These are phyloP conservation scores for Candida freyschussii DNA, from an alignment of 1,139 yeast species.

Conservation along the genomic window DNA sequence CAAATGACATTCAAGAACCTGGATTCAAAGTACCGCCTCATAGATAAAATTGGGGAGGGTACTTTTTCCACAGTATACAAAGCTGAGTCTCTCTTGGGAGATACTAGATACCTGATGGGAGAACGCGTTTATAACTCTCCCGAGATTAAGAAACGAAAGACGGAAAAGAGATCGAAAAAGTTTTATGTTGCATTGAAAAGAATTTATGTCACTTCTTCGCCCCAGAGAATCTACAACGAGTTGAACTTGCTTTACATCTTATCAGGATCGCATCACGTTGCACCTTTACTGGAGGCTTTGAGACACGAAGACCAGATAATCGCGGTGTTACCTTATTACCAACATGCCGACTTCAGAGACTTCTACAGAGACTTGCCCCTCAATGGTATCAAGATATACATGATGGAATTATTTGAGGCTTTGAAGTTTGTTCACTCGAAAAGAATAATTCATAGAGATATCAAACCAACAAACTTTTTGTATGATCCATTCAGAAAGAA, in stretches of 20 bases:
- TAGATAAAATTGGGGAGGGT: slow-evolving; percentile 73
- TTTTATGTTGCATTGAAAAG: slow-evolving; percentile 86
- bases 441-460: slow-evolving; percentile 69
- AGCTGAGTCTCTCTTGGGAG: slow-evolving; percentile 51
- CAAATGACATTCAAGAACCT: slow-evolving; percentile 62
- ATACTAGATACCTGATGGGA: slow-evolving; percentile 80
- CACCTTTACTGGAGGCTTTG: slow-evolving; percentile 84
- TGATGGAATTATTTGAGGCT: slow-evolving; percentile 65
- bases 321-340: slow-evolving; percentile 87
- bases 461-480: slow-evolving; percentile 73
- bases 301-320: slow-evolving; percentile 87
- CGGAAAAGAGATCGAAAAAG: slow-evolving; percentile 30
- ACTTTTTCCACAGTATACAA: slow-evolving; percentile 87
- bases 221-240: slow-evolving; percentile 84
- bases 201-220: slow-evolving; percentile 93
- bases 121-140: slow-evolving; percentile 89
- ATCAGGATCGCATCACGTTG: slow-evolving; percentile 67
- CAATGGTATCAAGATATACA: slow-evolving; percentile 73
- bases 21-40: slow-evolving; percentile 30
- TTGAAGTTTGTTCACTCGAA: slow-evolving; percentile 55
- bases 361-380: slow-evolving; percentile 78
- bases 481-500: slow-evolving; percentile 38
- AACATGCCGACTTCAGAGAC: slow-evolving; percentile 86
- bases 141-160: slow-evolving; percentile 37
- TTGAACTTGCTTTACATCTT: slow-evolving; percentile 67